phyloP scores from a whole-genome alignment of 306 rosid genomes.

The Chamaecrista fasciculata region DNA sequence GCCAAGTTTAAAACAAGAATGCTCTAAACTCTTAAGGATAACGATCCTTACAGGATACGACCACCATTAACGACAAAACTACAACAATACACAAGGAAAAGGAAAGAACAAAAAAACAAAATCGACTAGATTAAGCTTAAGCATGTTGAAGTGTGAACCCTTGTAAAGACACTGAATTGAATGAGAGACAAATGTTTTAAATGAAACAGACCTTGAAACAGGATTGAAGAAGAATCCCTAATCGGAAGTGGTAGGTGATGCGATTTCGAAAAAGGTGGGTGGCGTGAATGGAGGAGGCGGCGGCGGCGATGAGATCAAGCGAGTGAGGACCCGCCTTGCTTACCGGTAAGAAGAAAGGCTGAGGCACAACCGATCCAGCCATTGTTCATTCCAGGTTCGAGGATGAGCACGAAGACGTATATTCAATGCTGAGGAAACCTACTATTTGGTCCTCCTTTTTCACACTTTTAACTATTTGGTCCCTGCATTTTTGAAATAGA shows the following conservation, averaged over 20 bases:
- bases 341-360: constrained; percentile 39
- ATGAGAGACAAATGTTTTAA: neutral
- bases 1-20: neutral
- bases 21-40: neutral
- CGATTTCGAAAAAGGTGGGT: constrained; percentile 47
- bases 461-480: too few relatives aligned
- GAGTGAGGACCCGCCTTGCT: constrained; percentile 36
- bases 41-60: neutral
- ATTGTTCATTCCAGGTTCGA: constrained; percentile 31
- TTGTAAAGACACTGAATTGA: constrained; percentile 24
- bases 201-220: constrained; percentile 50
- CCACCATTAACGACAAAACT: neutral
- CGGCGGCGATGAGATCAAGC: constrained; percentile 49
- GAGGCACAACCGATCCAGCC: constrained; percentile 32
- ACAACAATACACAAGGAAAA: neutral
- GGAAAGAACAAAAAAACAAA: neutral
- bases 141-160: neutral
- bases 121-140: neutral
- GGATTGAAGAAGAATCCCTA: constrained; percentile 44
- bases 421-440: too few relatives aligned
- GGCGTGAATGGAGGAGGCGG: constrained; percentile 57
- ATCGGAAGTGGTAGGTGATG: constrained; percentile 34
- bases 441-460: too few relatives aligned
- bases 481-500: too few relatives aligned
- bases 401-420: neutral